Evolutionary conservation across 306 rosid genomes (phyloP), one percentile per base, ranked within the genome.

Genomic region (Geum urbanum): DNA sequence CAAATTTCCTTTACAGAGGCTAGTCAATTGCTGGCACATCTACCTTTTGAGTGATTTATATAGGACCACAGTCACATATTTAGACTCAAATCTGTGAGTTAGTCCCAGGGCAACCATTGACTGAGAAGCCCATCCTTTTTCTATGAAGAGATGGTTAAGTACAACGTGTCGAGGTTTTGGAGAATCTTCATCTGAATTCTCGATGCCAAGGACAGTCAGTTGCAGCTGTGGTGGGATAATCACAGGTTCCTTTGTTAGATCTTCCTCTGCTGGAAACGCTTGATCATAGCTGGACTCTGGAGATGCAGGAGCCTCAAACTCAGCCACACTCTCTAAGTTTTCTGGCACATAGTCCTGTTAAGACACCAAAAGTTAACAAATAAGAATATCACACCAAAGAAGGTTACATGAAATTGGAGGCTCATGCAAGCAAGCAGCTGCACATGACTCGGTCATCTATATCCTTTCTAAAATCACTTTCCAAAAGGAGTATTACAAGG

Each of bases 11-110:
- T 82, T 88, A 82, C 95, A 86, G 71, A 80, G 82, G 1, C 51
- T 49, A 70, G 77, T 56, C 24, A 56, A 82, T 76, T 61, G 57
- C 16, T 22, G 10, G 65, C 24, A 50, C 46, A 72, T 76, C 77
- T 24, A 89, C 81, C 94, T 86, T 78, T 78, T 80, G 76, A 87
- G 89, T 19, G 98, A 91, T 85, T 88, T 92, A 82, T 87, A 89
- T 80, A 92, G 98, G 82, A 89, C 95, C 53, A 92, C 92, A 0
- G 98, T 92, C 59, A 92, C 98, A 60, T 89, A 92, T 80, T 92
- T 92, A 39, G 98, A 87, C 76, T 82, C 80, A 73, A 86, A 89
- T 78, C 98, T 86, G 83, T 92, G 95, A 61, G 96, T 92, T 61
- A 89, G 77, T 63, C 98, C 98, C 84, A 92, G 56, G 54, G 98